Evolutionary conservation across 768 basidiomycete species (phyloP), one percentile per base, ranked within the genome.

Genomic region (Pleurotus tuber-regium): DNA sequence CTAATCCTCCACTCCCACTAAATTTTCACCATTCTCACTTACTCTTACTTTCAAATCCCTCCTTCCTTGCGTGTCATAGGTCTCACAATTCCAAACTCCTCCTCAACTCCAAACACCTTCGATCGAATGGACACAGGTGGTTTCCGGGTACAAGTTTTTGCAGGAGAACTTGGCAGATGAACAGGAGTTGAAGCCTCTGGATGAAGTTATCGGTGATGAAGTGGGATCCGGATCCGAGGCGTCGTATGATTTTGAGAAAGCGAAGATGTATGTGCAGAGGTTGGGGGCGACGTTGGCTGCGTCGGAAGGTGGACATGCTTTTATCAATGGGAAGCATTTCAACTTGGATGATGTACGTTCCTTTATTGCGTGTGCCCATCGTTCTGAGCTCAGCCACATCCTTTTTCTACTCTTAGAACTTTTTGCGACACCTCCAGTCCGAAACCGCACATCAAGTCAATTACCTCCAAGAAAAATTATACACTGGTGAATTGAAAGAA

Each of bases 241-340:
- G 4, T 60, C 70, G 14, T n/a, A n/a, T n/a, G n/a, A n/a, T n/a
- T 50, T 84, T 2, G 70, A 77, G 10, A 75, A 73, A 44, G 73
- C 80, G 1, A 62, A 65, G n/a, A 60, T 57, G 1, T 95, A 92
- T 57, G 62, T 72, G 4, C 71, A 73, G 38, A 75, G 93, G 11
- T 63, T 95, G 18, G 80, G 79, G 8, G 71, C 81, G 2, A 74
- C 71, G 0, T 46, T 70, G 4, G 64, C 64, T 1, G 52, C 64
- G 8, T 63, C 71, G 1, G 59, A 71, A 0, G 65, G 65, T 2
- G 94, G 92, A 0, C 84, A 89, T 56, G 83, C 76, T 3, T 96
- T 98, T 66, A 74, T 96, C 61, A 96, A 98, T 59, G 95, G 95
- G n/a, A 92, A 86, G 61, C 79, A 88, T 63, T 75, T 83, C 46